Evolutionary conservation across 2,329 filamentous ascomycete species (phyloP).

Genomic region (Coleophoma eucalyptorum): DNA sequence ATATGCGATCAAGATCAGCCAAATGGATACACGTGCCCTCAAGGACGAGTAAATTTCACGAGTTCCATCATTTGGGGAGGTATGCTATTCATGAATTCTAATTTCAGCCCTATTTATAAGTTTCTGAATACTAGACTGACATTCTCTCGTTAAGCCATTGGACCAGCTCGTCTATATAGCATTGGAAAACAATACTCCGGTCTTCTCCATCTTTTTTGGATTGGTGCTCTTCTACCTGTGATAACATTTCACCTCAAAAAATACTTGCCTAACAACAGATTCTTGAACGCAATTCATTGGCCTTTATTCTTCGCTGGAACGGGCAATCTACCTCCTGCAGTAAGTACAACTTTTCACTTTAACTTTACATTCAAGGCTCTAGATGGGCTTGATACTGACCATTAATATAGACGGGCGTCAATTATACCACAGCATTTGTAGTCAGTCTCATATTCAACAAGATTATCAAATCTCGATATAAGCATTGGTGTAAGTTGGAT

Average conservation of each 20-base stretch:
- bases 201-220: constrained; percentile 48
- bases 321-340: constrained; percentile 40
- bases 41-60: constrained; percentile 40
- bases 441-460: constrained; percentile 70
- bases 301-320: constrained; percentile 18
- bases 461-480: constrained; percentile 52
- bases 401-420: constrained; percentile 51
- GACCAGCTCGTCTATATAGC: constrained; percentile 58
- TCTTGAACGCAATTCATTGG: constrained; percentile 29
- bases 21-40: constrained; percentile 42
- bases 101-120: neutral
- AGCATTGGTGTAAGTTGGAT: neutral
- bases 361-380: too few species aligned
- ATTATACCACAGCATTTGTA: constrained; percentile 69
- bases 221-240: constrained; percentile 41
- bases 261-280: neutral
- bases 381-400: too few species aligned
- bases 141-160: constrained; percentile 32
- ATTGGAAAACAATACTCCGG: constrained; percentile 55
- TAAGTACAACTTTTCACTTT: neutral
- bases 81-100: neutral
- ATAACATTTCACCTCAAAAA: constrained; percentile 43
- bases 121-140: neutral
- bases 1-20: constrained; percentile 36
- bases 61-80: constrained; percentile 44